Evolutionary conservation across 176 grass and related monocot genomes (phyloP), one percentile per base, ranked within the genome.

Genomic region (Leersia perrieri): DNA sequence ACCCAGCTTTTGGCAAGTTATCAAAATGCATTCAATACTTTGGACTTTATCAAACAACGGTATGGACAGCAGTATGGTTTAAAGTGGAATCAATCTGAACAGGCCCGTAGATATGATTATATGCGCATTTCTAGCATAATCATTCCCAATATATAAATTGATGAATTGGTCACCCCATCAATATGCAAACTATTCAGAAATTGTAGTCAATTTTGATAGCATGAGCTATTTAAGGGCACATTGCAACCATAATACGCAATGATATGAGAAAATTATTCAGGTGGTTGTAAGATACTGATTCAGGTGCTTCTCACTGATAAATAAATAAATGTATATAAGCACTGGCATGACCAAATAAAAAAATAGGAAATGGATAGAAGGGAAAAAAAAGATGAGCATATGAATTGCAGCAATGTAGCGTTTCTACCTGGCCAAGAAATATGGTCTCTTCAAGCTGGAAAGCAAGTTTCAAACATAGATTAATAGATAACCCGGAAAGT

Each of bases 381-480:
- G 73, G 62, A 76, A 44, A 81, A 36, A 26, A 15, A 72, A 76
- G 72, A 66, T 32, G 30, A 76, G 76, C 28, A 58, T 40, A 76
- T 33, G 65, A 34, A 74, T 70, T 85, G 33, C 26, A 76, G 7
- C 41, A 64, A 47, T 25, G 15, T 53, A 5, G 28, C 72, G 64
- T 55, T 71, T 60, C 61, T 91, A 98, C 96, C 96, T 91, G 90
- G 64, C 92, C 92, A 84, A 95, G 92, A 93, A 98, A 98, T 93
- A 98, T 98, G 63, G 92, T 87, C 68, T 93, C 96, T 89, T 98
- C 96, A 79, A 98, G 86, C 77, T 98, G 96, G 84, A 73, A 95
- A 34, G 88, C 90, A 88, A 98, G 96, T 78, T 98, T 98, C 82
- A 95, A 75, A 83, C 96, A 98, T 62, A 98, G 86, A 83, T 95